These are phyloP conservation scores for Herpotrichia juniperi DNA, from an alignment of 2,329 filamentous ascomycete genomes.

Conservation along the genomic window DNA sequence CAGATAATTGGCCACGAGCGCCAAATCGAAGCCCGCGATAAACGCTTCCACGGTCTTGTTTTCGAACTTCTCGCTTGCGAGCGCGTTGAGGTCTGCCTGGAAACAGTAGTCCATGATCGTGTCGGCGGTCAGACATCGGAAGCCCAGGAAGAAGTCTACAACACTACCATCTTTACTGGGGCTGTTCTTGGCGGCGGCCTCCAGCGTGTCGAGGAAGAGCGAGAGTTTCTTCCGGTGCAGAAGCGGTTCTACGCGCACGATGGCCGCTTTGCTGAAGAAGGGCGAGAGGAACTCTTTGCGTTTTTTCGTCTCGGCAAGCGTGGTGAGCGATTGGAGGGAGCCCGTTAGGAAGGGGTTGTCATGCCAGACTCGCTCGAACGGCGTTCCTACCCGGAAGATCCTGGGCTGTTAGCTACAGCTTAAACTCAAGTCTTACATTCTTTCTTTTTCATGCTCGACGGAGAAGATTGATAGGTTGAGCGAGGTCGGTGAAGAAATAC, in stretches of 20 bases:
- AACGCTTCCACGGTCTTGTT: constrained; percentile 10
- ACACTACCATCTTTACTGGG: constrained; percentile 5
- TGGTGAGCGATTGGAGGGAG: constrained; percentile 15
- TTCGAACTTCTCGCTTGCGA: constrained; percentile 7
- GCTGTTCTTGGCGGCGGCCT: not conserved
- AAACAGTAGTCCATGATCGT: constrained; percentile 23
- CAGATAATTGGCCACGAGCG: constrained; percentile 10
- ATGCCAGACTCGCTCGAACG: constrained; percentile 20
- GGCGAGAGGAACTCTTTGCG: constrained; percentile 16
- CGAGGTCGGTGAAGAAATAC: no score
- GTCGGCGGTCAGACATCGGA: constrained; percentile 19
- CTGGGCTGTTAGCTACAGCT: constrained; percentile 2
- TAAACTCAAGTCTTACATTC: not conserved
- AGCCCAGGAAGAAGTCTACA: constrained; percentile 18
- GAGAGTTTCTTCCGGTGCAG: constrained; percentile 16
- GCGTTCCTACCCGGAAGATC: constrained; percentile 18
- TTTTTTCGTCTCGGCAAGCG: constrained; percentile 15
- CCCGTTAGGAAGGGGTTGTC: constrained; percentile 19
- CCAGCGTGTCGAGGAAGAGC: constrained; percentile 14
- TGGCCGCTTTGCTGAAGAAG: constrained; percentile 21
- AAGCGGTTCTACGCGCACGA: constrained; percentile 13
- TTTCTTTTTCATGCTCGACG: no score
- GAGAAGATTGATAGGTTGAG: no score
- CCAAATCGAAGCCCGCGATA: constrained; percentile 11
- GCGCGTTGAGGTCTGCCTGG: constrained; percentile 14